Conservation (phyloP, 2,329 filamentous ascomycete species). For the Corinectria fuckeliana region DNA sequence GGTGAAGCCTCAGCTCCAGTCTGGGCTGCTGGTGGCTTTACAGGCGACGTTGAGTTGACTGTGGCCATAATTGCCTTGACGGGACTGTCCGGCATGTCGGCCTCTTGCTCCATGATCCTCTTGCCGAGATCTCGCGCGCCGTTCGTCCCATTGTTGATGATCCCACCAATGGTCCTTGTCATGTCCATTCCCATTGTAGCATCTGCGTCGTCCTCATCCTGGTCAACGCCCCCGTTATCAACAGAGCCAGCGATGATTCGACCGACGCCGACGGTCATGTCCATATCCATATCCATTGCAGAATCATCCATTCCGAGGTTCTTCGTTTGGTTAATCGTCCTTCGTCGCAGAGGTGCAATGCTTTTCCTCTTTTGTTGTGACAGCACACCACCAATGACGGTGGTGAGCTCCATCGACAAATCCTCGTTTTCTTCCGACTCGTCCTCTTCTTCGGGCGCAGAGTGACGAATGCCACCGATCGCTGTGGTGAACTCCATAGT, state of each 20-base stretch:
- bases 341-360: conserved; percentile 28
- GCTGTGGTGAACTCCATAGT: conserved; percentile 85
- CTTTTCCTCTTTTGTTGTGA: conserved; percentile 39
- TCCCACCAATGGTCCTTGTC: conserved; percentile 68
- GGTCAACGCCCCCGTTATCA: conserved; percentile 39
- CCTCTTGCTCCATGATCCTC: conserved; percentile 65
- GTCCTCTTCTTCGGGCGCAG: conserved; percentile 41
- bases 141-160: conserved; percentile 53
- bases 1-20: conserved; percentile 37
- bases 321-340: conserved; percentile 41
- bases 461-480: conserved; percentile 70
- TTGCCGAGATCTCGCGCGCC: conserved; percentile 52
- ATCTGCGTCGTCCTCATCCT: conserved; percentile 42
- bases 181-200: conserved; percentile 68
- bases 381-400: conserved; percentile 65
- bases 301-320: conserved; percentile 41
- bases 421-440: conserved; percentile 64
- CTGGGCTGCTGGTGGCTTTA: conserved; percentile 33
- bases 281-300: conserved; percentile 55
- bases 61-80: conserved; percentile 45
- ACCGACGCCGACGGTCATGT: conserved; percentile 67
- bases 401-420: conserved; percentile 81
- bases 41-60: conserved; percentile 30
- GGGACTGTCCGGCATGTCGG: conserved; percentile 54
- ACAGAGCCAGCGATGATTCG: conserved; percentile 53